Evolutionary conservation across 345 rosid species (phyloP), one percentile per base, ranked within the genome.

Genomic region (Melaleuca alternifolia): DNA sequence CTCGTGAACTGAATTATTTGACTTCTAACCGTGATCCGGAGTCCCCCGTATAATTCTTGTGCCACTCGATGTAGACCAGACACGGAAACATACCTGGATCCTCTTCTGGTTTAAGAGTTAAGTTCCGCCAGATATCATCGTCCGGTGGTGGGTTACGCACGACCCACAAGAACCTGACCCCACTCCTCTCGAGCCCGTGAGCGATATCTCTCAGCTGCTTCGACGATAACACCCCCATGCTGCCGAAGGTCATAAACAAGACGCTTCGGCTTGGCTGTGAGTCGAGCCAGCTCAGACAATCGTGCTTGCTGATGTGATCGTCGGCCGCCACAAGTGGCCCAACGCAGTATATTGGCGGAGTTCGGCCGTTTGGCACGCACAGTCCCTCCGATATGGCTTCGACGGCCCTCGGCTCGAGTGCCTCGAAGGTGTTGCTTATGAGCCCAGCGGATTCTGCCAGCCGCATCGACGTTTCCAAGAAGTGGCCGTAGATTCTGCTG

Each of bases 191-290:
- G 18, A 93, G 79, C 6, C 87, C 93, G 10, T 54, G 51, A 11
- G 93, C 93, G 13, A 91, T 90, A 50, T 91, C 92, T 75, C 28
- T 87, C n/a, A 91, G 50, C 84, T 91, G 94, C 20, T 86, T 75
- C 1, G 86, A 6, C 10, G 86, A 77, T 24, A 91, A 84, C 14
- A 62, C 48, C 11, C 92, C 93, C 87, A 86, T 1, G 56, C 93
- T 90, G 1, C 93, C 92, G 46, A 92, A 92, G 61, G 87, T 71
- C 13, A 92, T 85, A 53, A 88, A 90, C 7, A 92, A 50, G 16
- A 92, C 91, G 84, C 92, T 91, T 51, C 81, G 61, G 52, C 51
- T 54, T 1, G 91, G 90, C 46, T 89, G 91, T 2, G 90, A 86
- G 51, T 91, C 86, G 0, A 92, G 90, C 92, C 91, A 89, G 20